phyloP scores from a whole-genome alignment of 352 stramenopile genomes.

The Pythium dissimile region DNA sequence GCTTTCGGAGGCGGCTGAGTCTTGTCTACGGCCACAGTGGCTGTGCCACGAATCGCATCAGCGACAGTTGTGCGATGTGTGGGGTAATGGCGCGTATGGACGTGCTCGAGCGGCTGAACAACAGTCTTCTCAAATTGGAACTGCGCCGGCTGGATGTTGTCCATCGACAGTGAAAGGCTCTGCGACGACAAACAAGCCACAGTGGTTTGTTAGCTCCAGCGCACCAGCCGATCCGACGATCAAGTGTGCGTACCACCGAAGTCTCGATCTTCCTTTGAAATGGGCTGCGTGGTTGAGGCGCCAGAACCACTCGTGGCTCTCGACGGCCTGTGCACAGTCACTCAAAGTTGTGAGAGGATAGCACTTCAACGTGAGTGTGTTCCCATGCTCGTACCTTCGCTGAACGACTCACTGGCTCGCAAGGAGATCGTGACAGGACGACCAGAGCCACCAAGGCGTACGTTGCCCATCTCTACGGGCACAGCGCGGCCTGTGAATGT shows the following conservation, averaged over 20 bases:
- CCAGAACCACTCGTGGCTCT: constrained; percentile 26
- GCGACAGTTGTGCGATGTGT: constrained; percentile 9
- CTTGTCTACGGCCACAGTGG: background rate
- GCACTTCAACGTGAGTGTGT: too few species aligned
- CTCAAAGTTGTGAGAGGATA: too few species aligned
- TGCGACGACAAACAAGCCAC: background rate
- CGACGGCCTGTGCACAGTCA: too few species aligned
- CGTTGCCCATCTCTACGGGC: constrained; percentile 38
- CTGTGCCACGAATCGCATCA: background rate
- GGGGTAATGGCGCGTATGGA: constrained; percentile 27
- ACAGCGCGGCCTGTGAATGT: constrained; percentile 32
- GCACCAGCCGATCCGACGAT: background rate
- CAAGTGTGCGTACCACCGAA: constrained; percentile 22
- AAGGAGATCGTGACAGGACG: constrained; percentile 28
- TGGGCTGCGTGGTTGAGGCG: constrained; percentile 38
- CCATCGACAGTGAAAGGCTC: background rate
- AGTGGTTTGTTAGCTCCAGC: background rate
- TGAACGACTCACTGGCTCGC: background rate
- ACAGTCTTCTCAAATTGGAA: constrained; percentile 14
- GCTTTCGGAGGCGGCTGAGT: background rate
- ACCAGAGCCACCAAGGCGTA: constrained; percentile 50
- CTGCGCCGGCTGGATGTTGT: background rate
- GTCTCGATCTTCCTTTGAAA: constrained; percentile 39
- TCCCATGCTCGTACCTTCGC: too few species aligned
- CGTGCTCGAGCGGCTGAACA: background rate